Evolutionary conservation across 108 stramenopile species (phyloP).

Genomic region (Discostella stelligeroides): DNA sequence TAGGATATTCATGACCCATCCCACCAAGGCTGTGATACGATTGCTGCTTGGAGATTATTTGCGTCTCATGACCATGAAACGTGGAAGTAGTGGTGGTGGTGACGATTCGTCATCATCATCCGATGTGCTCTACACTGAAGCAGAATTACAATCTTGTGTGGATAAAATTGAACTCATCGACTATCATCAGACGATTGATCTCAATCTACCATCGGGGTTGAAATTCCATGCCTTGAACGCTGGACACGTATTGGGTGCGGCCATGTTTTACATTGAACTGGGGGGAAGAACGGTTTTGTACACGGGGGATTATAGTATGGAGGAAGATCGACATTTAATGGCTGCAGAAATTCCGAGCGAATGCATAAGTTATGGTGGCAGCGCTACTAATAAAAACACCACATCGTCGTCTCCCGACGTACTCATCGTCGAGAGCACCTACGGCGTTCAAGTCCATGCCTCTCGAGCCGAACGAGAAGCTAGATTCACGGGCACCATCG

Average conservation of each 20-base stretch:
- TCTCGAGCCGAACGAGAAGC: slow-evolving; percentile 92
- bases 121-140: slow-evolving; percentile 91
- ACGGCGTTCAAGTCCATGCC: slow-evolving; percentile 96
- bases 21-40: slow-evolving; percentile 96
- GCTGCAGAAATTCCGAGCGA: slow-evolving; percentile 91
- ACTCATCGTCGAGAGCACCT: slow-evolving; percentile 95
- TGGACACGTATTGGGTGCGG: slow-evolving; percentile 98
- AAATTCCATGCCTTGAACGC: slow-evolving; percentile 97
- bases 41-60: slow-evolving; percentile 93
- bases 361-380: no score
- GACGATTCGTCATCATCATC: slow-evolving; percentile 24
- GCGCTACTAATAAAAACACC: slow-evolving; percentile 1
- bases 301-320: slow-evolving; percentile 98
- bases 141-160: slow-evolving; percentile 90
- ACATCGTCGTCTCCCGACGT: slow-evolving; percentile 85
- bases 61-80: slow-evolving; percentile 78
- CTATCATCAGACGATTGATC: slow-evolving; percentile 91
- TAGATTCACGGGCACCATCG: slow-evolving; percentile 90
- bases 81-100: slow-evolving; percentile 15
- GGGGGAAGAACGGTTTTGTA: slow-evolving; percentile 94
- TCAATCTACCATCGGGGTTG: slow-evolving; percentile 72
- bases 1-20: slow-evolving; percentile 97
- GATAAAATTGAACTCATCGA: slow-evolving; percentile 96
- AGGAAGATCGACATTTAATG: slow-evolving; percentile 97
- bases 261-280: slow-evolving; percentile 97